Evolutionary conservation across 2,329 filamentous ascomycete genomes (phyloP), one percentile per base, ranked within the genome.

Genomic region (Plectosphaerella cucumerina): DNA sequence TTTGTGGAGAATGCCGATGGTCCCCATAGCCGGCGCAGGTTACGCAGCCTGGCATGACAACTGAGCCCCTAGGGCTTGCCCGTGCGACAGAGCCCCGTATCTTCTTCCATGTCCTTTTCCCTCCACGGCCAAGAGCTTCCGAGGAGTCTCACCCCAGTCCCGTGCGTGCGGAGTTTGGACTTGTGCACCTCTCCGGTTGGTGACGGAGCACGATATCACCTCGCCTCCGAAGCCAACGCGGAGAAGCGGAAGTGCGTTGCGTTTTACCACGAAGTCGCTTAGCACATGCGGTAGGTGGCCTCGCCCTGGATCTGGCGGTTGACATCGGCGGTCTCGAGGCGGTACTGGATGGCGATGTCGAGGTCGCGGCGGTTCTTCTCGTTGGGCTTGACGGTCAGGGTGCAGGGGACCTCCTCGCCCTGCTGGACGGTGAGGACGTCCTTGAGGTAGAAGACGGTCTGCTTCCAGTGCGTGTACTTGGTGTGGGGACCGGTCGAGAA

Each of bases 391-490:
- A 93, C 95, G 57, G 84, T 79, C 39, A 99, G 75, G 31, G 79
- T 76, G 63, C 90, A 89, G 53, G 76, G 73, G 53, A 99, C 79
- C 63, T 82, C 78, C 77, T 99, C 94, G 51, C 87, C 90, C 65
- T 90, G 81, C 70, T 96, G 87, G 35, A 96, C 91, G 17, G 92
- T 97, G 58, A 99, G 76, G 33, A 96, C 89, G 60, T 99, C 92
- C 64, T 89, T 84, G 57, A 99, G 80, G 75, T 99, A 99, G 76
- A 99, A 97, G 56, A 99, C 94, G 12, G 94, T 99, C 78, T 99
- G 94, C 78, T 99, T 99, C 94, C 94, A 99, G 81, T 99, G 94
- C 17, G 94, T 99, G 76, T 97, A 97, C 76, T 97, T 97, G 62
- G 93, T 95, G 74, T 97, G 94, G 23, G 94, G 94, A 20, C 94